Evolutionary conservation across 331 rosid species (phyloP), one percentile per base, ranked within the genome.

Genomic region (Dryas integrifolia): DNA sequence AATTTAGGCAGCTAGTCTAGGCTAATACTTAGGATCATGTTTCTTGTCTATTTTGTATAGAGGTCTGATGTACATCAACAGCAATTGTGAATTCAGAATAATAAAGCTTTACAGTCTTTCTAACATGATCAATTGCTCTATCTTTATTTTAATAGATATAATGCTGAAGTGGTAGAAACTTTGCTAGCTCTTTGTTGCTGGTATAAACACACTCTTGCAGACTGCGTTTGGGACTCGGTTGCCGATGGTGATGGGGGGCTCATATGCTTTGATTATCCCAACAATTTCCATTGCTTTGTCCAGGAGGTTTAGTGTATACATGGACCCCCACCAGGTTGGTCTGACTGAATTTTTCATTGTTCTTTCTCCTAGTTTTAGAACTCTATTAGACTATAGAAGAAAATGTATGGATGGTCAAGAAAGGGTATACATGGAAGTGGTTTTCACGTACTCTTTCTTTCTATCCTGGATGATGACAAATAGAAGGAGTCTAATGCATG

Each of bases 221-320:
- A 84, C 97, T 0, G 80, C 38, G 89, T 77, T 94, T 35, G 98
- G 96, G 53, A 86, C 92, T 39, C 81, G 97, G 49, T 90, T 94
- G 66, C 98, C 97, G 0, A 96, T 94, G 40, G 98, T 91, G 50
- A 83, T 91, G 18, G 92, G 97, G 53, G 82, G 88, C 41, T 94
- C 98, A 0, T 86, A 89, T 73, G 84, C 98, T 52, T 91, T 73
- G 74, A 57, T 89, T 51, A 74, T 91, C 71, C 98, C 98, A 41
- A 79, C 82, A 64, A 9, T 84, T 49, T 71, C 98, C 3, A 4
- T 89, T 8, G 85, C 89, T 67, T 70, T 83, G 41, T 87, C 96
- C 11, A n/a, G 81, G 14, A 89, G 97, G 75, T 84, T 90, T 80
- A 72, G 69, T 52, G 5, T 6, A 24, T 80, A 67, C 56, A 6